Conservation (phyloP, 2,329 filamentous ascomycete species). For the Parafenestella ontariensis region DNA sequence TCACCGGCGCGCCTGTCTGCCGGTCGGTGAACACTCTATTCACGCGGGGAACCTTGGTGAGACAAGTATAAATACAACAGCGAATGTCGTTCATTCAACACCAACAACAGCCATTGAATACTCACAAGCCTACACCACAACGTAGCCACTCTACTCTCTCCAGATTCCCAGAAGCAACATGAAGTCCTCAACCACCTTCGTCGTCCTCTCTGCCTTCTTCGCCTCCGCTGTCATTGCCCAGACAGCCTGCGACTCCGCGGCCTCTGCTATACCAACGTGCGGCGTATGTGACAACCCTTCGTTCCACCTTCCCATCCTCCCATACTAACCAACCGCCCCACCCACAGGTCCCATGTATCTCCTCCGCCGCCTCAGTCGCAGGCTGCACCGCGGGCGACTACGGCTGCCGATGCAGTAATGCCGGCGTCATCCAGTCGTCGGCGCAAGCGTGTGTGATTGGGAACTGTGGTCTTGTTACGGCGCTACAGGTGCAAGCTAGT, state of each 20-base stretch:
- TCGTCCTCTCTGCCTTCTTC: constrained; percentile 5
- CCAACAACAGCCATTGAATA: not conserved
- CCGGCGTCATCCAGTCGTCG: constrained; percentile 14
- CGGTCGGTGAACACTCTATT: not conserved
- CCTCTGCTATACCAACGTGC: constrained; percentile 17
- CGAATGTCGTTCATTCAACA: not conserved
- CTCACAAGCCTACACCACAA: constrained; percentile 55
- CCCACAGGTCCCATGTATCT: constrained; percentile 14
- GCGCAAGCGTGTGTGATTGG: constrained; percentile 19
- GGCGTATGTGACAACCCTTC: constrained; percentile 7
- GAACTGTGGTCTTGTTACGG: constrained; percentile 17
- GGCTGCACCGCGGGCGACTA: constrained; percentile 17
- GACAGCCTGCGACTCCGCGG: constrained; percentile 16
- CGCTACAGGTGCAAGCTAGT: constrained; percentile 17
- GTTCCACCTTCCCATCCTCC: not conserved
- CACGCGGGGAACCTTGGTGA: not conserved
- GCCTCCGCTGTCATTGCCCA: constrained; percentile 14
- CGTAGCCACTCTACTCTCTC: constrained; percentile 50
- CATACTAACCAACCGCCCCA: not conserved
- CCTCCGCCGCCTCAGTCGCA: constrained; percentile 10
- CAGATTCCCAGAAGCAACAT: constrained; percentile 93
- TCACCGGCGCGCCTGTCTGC: not conserved
- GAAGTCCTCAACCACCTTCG: constrained; percentile 69
- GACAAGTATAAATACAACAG: not conserved
- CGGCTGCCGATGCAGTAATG: constrained; percentile 19